Base-by-base conservation (phyloP, 371 early-diverging fungal species). In the Rhizopus stolonifer region DNA sequence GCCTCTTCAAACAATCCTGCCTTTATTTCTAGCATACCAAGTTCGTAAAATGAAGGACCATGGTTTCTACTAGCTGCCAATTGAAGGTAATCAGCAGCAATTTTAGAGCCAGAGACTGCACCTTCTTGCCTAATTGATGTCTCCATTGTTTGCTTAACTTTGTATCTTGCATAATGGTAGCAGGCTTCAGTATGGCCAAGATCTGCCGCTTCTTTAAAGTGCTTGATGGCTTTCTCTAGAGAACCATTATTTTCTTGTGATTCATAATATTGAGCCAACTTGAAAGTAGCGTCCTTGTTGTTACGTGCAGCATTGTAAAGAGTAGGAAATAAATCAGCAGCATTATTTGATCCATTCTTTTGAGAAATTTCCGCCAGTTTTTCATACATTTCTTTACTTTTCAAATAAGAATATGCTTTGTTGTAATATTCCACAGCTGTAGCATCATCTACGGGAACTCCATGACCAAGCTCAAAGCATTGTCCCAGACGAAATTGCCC, bases 401-500 rank as follows among this genome's bases (percentile, higher is more conserved):
- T 33, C 19, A 60, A 25, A 13, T 45, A 57, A 17, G 43, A 44
- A 49, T 43, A 49, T 0, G 63, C 63, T 33, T 56, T 56, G 13
- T 36, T 48, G 14, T 61, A 61, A 13, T 47, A 56, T 9, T 62
- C 54, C 5, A 43, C 18, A 0, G 46, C 63, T 23, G 18, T 31
- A 22, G 32, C 26, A 10, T 44, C 22, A 24, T 62, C 39, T 3
- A 40, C 36, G 9, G 39, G 14, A 14, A 49, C 50, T 34, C 53
- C 43, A 18, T 53, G 36, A 13, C 57, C 57, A 33, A 56, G 19
- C 18, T 61, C 52, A 15, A 52, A 54, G 23, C 62, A 61, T 50
- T 62, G 63, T 13, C 58, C 57, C 11, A 62, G 19, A 11, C 63
- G 49, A 22, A 62, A 62, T 14, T 57, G 49, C n/a, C 57, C 60